These are phyloP conservation scores for Nissolia schottii DNA, from an alignment of 306 rosid genomes.

Conservation along the genomic window DNA sequence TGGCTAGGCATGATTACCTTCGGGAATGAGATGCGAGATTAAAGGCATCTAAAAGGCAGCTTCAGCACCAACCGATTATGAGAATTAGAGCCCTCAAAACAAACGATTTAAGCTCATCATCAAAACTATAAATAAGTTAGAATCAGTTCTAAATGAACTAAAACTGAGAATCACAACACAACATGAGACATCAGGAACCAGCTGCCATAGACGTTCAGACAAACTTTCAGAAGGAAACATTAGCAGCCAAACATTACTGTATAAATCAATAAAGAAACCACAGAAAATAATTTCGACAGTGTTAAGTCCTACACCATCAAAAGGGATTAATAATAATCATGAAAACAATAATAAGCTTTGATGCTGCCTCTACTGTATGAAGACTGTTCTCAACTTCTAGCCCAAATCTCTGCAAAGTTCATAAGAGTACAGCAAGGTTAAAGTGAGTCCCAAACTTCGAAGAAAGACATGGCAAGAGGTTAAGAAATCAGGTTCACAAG, in stretches of 20 bases:
- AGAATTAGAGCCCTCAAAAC: constrained; percentile 39
- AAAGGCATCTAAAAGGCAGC: constrained; percentile 36
- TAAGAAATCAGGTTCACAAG: constrained; percentile 97
- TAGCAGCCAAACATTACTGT: constrained; percentile 45
- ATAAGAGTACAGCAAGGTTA: constrained; percentile 99
- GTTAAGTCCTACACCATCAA: constrained; percentile 40
- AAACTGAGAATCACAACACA: constrained; percentile 24
- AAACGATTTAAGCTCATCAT: constrained; percentile 22
- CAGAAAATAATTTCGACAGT: constrained; percentile 25
- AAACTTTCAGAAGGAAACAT: constrained; percentile 40
- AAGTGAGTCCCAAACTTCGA: constrained; percentile 99
- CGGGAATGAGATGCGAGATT: constrained; percentile 26
- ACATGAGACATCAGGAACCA: constrained; percentile 39
- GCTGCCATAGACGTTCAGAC: constrained; percentile 37
- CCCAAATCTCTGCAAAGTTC: constrained; percentile 93
- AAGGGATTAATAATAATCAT: constrained; percentile 30
- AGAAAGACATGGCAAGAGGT: constrained; percentile 99
- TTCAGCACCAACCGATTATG: constrained; percentile 40
- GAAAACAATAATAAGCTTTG: constrained; percentile 28
- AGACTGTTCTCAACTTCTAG: constrained; percentile 41
- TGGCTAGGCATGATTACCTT: constrained; percentile 49
- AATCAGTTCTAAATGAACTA: constrained; percentile 27
- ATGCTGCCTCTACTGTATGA: constrained; percentile 47
- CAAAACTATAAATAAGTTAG: constrained; percentile 46
- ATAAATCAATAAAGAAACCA: constrained; percentile 35